phyloP scores from a whole-genome alignment of 768 basidiomycete species.

The Leccinellum luteum region DNA sequence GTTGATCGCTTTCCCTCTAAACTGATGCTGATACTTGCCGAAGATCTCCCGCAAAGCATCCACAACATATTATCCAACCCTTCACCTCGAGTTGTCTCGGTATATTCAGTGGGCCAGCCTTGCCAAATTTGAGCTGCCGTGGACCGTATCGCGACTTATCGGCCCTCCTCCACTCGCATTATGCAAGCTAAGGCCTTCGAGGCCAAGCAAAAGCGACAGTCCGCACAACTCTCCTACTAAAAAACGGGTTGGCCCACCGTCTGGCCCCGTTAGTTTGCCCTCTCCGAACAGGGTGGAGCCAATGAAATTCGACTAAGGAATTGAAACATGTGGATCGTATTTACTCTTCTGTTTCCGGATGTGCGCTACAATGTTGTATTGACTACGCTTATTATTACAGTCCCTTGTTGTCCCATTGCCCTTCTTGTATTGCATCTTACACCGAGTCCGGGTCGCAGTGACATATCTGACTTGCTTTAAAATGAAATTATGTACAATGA shows the following conservation, averaged over 20 bases:
- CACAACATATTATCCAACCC: slow-evolving; percentile 86
- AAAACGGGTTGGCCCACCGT: slow-evolving; percentile 18
- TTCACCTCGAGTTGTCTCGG: slow-evolving; percentile 91
- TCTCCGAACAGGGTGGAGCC: slow-evolving; percentile 44
- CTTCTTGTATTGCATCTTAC: slow-evolving; percentile 22
- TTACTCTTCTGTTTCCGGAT: slow-evolving; percentile 2
- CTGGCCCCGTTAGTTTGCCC: slow-evolving; percentile 32
- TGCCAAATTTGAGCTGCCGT: slow-evolving; percentile 77
- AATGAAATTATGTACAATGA: slow-evolving; percentile 17
- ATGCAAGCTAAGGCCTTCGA: slow-evolving; percentile 38
- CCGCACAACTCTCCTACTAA: slow-evolving; percentile 24
- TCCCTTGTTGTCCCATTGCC: background rate
- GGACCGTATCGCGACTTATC: slow-evolving; percentile 73
- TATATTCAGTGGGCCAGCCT: slow-evolving; percentile 69
- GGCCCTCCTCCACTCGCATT: slow-evolving; percentile 71
- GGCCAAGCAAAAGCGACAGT: slow-evolving; percentile 9
- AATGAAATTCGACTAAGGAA: slow-evolving; percentile 37
- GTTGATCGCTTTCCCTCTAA: slow-evolving; percentile 19
- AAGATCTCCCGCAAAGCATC: slow-evolving; percentile 96
- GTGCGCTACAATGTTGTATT: slow-evolving; percentile 9
- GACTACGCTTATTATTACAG: slow-evolving; percentile 14
- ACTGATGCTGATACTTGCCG: background rate
- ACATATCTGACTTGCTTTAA: background rate
- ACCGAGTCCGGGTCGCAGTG: slow-evolving; percentile 9
- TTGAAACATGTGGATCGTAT: background rate